These are phyloP conservation scores for Hericium erinaceus DNA, from an alignment of 768 basidiomycete genomes.

Conservation along the genomic window DNA sequence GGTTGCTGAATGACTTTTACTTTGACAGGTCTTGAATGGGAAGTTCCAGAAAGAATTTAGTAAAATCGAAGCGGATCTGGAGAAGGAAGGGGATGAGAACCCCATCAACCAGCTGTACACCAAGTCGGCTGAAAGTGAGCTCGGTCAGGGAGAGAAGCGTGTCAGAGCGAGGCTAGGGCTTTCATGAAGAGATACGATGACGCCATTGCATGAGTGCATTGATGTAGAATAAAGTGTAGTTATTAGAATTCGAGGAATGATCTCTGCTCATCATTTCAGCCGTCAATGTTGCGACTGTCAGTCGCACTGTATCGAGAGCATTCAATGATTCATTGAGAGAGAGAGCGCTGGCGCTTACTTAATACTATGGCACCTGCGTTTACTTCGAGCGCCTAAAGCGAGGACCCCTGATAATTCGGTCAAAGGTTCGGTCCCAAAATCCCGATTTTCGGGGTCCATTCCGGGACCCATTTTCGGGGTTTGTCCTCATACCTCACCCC, in stretches of 20 bases:
- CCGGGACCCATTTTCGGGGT: no score
- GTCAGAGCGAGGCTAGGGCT: conserved; percentile 40
- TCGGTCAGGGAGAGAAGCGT: conserved; percentile 50
- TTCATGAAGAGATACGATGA: conserved; percentile 16
- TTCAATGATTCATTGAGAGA: no score
- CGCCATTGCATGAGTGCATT: neutral
- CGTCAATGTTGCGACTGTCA: no score
- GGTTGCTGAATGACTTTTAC: neutral
- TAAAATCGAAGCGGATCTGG: conserved; percentile 45
- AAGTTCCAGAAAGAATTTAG: conserved; percentile 49
- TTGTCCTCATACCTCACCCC: no score
- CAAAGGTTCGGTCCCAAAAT: no score
- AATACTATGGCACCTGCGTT: neutral
- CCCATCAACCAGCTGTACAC: conserved; percentile 47
- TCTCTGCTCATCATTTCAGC: no score
- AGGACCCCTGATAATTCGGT: no score
- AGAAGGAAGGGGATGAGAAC: conserved; percentile 44
- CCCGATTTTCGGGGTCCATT: no score
- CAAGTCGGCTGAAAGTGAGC: conserved; percentile 39
- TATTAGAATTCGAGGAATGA: no score
- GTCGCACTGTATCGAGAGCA: neutral
- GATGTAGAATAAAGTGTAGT: neutral
- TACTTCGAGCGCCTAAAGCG: no score
- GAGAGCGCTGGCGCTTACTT: neutral
- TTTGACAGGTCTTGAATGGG: conserved; percentile 42